Conservation (phyloP, 139 green algal species). For the Tetraselmis striata region DNA sequence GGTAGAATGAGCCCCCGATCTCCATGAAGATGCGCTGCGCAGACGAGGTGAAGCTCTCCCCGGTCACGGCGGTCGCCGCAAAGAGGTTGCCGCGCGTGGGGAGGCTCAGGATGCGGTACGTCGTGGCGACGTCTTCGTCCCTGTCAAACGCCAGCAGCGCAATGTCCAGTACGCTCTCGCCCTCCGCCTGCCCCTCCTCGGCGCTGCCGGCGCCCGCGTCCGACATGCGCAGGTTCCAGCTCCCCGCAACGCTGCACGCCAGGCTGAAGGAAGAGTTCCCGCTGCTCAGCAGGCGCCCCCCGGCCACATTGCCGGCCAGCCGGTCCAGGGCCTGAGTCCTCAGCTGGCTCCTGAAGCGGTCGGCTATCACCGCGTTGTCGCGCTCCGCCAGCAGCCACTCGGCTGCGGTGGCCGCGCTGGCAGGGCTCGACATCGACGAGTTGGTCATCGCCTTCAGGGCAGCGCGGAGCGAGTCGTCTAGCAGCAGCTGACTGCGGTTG, state of each 20-base stretch:
- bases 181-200: neutral
- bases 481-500: neutral
- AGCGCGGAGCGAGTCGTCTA: neutral
- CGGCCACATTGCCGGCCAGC: neutral
- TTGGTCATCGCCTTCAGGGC: neutral
- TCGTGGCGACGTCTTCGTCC: neutral
- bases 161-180: neutral
- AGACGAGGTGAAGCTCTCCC: neutral
- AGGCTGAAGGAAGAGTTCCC: neutral
- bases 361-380: neutral
- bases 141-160: neutral
- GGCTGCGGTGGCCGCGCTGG: neutral
- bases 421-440: neutral
- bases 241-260: neutral
- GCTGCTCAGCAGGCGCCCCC: neutral
- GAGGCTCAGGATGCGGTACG: neutral
- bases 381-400: neutral
- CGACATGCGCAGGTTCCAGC: neutral
- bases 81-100: neutral
- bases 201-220: neutral
- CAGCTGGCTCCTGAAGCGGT: neutral
- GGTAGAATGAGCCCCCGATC: neutral
- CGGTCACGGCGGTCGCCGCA: neutral
- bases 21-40: neutral
- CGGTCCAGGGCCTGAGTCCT: neutral